These are phyloP conservation scores for Chlorella sp. DNA, from an alignment of 139 green algal species.

Conservation along the genomic window DNA sequence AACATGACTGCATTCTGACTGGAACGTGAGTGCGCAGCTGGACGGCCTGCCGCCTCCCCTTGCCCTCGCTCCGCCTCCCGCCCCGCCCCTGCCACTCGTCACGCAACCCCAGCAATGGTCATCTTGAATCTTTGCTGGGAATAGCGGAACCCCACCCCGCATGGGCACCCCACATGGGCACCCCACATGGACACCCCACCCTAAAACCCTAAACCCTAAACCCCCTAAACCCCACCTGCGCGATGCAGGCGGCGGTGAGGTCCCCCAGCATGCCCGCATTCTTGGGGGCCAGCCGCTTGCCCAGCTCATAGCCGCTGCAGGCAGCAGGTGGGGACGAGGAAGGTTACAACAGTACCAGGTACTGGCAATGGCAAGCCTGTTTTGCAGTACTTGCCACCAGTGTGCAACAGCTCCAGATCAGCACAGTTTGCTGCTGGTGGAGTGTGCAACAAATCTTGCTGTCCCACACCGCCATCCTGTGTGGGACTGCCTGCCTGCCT, in stretches of 20 bases:
- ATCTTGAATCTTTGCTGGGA: too few species aligned
- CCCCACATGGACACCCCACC: not conserved
- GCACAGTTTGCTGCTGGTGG: not conserved
- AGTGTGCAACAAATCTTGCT: not conserved
- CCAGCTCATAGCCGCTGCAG: constrained; percentile 66
- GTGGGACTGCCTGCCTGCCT: too few species aligned
- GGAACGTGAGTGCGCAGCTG: too few species aligned
- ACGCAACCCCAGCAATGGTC: too few species aligned
- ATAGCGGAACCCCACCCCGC: too few species aligned
- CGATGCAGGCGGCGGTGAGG: constrained; percentile 61
- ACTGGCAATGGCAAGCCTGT: not conserved
- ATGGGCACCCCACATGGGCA: not conserved
- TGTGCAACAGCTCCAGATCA: not conserved
- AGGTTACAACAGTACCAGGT: not conserved
- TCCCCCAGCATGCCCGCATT: constrained; percentile 60
- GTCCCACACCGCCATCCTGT: not conserved
- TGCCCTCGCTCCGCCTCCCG: too few species aligned
- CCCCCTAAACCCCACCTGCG: not conserved
- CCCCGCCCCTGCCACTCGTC: too few species aligned
- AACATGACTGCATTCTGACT: constrained; percentile 74
- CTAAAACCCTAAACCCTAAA: not conserved
- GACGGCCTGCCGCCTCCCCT: too few species aligned
- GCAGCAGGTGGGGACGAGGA: not conserved
- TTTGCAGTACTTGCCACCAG: not conserved
- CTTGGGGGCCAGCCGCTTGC: constrained; percentile 46